Conservation (phyloP, 2,329 filamentous ascomycete genomes). For the Cordyceps pruinosa region DNA sequence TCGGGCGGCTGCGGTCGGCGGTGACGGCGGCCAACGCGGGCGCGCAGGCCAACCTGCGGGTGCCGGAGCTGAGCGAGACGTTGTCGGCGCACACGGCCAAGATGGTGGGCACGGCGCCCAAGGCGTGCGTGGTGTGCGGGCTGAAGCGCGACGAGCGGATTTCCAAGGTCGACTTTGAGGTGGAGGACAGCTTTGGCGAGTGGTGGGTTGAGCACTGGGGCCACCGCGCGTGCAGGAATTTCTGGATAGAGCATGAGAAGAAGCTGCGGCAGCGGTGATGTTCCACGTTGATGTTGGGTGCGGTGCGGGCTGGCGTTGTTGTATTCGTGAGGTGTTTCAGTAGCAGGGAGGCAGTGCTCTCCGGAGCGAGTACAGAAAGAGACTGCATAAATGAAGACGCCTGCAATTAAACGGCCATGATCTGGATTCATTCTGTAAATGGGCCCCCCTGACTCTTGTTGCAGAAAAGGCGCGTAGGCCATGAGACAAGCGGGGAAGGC, state of each 20-base stretch:
- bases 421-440: no score
- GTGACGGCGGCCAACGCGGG: slow-evolving; percentile 60
- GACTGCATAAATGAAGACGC: no score
- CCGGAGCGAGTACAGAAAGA: no score
- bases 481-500: no score
- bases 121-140: slow-evolving; percentile 78
- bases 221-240: slow-evolving; percentile 70
- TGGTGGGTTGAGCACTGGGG: slow-evolving; percentile 95
- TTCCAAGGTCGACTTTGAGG: slow-evolving; percentile 62
- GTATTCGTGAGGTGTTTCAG: background rate
- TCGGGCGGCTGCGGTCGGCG: slow-evolving; percentile 67
- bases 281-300: background rate
- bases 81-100: slow-evolving; percentile 63
- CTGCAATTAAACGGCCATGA: no score
- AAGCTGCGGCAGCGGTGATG: slow-evolving; percentile 58
- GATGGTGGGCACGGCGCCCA: slow-evolving; percentile 65
- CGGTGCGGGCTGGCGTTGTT: background rate
- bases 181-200: slow-evolving; percentile 90
- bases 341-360: no score
- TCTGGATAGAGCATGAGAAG: slow-evolving; percentile 74
- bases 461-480: no score
- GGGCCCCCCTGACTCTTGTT: no score
- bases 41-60: slow-evolving; percentile 43
- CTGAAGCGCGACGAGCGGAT: slow-evolving; percentile 82
- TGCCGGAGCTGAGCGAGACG: slow-evolving; percentile 67